Evolutionary conservation across 176 grass and related monocot genomes (phyloP).

Genomic region (Lolium perenne): DNA sequence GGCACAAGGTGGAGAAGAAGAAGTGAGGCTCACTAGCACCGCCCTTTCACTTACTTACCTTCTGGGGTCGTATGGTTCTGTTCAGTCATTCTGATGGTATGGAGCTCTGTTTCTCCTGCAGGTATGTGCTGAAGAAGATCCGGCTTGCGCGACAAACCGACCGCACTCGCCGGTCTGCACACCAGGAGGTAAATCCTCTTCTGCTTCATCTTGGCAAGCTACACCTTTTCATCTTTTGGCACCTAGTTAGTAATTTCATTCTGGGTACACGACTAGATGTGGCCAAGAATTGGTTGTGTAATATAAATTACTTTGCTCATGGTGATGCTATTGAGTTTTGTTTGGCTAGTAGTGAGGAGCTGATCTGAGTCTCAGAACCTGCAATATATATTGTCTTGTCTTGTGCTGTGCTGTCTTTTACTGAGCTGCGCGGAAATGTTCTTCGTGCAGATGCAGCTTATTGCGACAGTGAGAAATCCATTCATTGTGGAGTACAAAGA

Average conservation of each 20-base stretch:
- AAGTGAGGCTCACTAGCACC: conserved; percentile 58
- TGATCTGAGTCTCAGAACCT: background rate
- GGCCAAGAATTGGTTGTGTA: background rate
- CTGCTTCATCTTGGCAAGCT: conserved; percentile 29
- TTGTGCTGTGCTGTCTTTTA: conserved; percentile 9
- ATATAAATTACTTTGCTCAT: conserved; percentile 16
- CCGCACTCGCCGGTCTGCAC: conserved; percentile 81
- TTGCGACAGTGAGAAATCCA: conserved; percentile 88
- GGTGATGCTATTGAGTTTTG: conserved; percentile 26
- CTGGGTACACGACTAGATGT: conserved; percentile 18
- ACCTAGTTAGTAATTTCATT: conserved; percentile 10
- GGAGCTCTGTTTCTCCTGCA: conserved; percentile 29
- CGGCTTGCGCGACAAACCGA: conserved; percentile 85
- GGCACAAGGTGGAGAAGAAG: conserved; percentile 95
- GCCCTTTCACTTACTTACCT: background rate
- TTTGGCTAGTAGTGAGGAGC: conserved; percentile 18
- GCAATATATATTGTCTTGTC: conserved; percentile 6
- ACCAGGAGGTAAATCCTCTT: conserved; percentile 75
- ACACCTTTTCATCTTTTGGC: background rate
- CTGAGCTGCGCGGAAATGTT: conserved; percentile 34
- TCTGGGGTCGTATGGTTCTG: background rate
- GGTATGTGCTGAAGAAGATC: conserved; percentile 98
- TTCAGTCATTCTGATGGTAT: conserved; percentile 31
- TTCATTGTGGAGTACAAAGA: conserved; percentile 99
- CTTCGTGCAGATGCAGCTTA: conserved; percentile 86